phyloP scores from a whole-genome alignment of 2,329 filamentous ascomycete genomes.

The Penicillium sp. region DNA sequence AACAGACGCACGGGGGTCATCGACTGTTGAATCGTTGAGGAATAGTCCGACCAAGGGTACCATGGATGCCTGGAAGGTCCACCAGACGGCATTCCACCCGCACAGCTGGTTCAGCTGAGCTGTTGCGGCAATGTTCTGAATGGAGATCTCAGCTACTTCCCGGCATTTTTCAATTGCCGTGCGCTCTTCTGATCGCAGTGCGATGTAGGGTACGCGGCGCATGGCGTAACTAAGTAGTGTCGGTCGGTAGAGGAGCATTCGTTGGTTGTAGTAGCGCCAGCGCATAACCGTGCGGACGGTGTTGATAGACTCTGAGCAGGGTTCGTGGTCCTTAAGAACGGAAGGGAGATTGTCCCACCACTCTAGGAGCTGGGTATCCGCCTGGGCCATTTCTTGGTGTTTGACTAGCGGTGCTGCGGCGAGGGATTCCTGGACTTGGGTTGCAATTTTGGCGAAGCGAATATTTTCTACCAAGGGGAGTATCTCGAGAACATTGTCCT shows the following conservation, averaged over 20 bases:
- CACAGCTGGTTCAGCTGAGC: slow-evolving; percentile 71
- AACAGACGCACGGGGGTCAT: slow-evolving; percentile 59
- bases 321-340: slow-evolving; percentile 60
- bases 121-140: slow-evolving; percentile 67
- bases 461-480: slow-evolving; percentile 72
- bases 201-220: slow-evolving; percentile 50
- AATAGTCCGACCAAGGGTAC: slow-evolving; percentile 72
- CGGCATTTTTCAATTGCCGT: slow-evolving; percentile 66
- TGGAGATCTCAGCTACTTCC: slow-evolving; percentile 64
- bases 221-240: slow-evolving; percentile 64
- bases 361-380: slow-evolving; percentile 65
- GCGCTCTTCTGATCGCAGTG: slow-evolving; percentile 59
- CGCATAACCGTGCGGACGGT: slow-evolving; percentile 72
- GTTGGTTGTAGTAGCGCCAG: slow-evolving; percentile 75
- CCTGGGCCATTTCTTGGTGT: slow-evolving; percentile 61
- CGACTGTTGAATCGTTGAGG: slow-evolving; percentile 41
- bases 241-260: slow-evolving; percentile 71
- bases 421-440: slow-evolving; percentile 70
- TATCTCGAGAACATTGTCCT: slow-evolving; percentile 60
- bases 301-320: slow-evolving; percentile 66
- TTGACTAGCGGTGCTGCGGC: slow-evolving; percentile 65
- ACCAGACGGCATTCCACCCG: slow-evolving; percentile 79
- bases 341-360: slow-evolving; percentile 71
- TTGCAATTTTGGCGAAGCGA: slow-evolving; percentile 74
- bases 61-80: slow-evolving; percentile 76